Evolutionary conservation across 768 basidiomycete genomes (phyloP).

Genomic region (Agaricus sinodeliciosus): DNA sequence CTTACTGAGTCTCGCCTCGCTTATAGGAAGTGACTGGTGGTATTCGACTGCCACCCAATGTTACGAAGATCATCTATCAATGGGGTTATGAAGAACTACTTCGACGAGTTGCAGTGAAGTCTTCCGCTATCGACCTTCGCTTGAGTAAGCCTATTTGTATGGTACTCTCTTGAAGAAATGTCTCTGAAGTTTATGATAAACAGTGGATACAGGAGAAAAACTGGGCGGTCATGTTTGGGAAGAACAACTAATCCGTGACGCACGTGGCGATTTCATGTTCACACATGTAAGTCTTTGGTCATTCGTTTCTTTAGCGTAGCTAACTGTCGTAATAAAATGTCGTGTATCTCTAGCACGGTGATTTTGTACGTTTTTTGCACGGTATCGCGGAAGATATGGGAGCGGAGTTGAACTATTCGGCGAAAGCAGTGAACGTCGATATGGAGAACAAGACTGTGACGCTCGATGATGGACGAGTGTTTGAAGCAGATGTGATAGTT

Average conservation of each 20-base stretch:
- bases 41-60: conserved; percentile 40
- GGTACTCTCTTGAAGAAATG: background rate
- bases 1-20: background rate
- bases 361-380: conserved; percentile 44
- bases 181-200: background rate
- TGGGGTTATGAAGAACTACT: conserved; percentile 40
- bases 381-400: conserved; percentile 38
- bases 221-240: conserved; percentile 47
- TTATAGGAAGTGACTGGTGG: conserved; percentile 19
- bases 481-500: conserved; percentile 45
- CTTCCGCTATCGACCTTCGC: conserved; percentile 18
- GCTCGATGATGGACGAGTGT: conserved; percentile 31
- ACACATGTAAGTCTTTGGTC: conserved; percentile 26
- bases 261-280: conserved; percentile 30
- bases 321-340: background rate
- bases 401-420: conserved; percentile 31
- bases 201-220: conserved; percentile 44
- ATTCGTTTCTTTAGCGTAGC: background rate
- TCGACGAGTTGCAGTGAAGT: conserved; percentile 15
- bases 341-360: conserved; percentile 33
- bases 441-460: conserved; percentile 23
- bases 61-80: conserved; percentile 46
- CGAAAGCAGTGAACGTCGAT: conserved; percentile 24
- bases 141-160: conserved; percentile 10
- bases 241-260: conserved; percentile 42